Evolutionary conservation across 495 filamentous ascomycete species (phyloP), one percentile per base, ranked within the genome.

Genomic region (Pseudomonodictys pantanalensis): DNA sequence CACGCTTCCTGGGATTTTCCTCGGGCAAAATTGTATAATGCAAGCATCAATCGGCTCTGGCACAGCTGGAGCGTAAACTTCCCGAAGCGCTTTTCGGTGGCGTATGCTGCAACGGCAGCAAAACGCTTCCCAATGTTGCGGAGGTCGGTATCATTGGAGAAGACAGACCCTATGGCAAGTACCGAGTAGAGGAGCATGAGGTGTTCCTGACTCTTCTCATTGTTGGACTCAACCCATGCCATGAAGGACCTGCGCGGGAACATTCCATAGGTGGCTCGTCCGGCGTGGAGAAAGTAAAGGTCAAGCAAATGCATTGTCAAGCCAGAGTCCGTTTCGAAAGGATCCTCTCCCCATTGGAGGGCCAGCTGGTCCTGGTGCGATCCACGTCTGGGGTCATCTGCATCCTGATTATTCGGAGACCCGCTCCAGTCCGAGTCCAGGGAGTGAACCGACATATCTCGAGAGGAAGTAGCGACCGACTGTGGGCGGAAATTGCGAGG

Each of bases 151-250:
- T 79, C 76, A 12, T 76, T 69, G 0, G 84, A 83, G 60, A 87
- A 85, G 1, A 81, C 67, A 12, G 82, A 77, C 7, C 79, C 82
- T 59, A 83, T 58, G 1, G 82, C 76, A 64, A 89, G 79, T 65
- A 85, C 79, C 11, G 79, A 80, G 73, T 87, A 89, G 44, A 86
- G 77, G 45, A 86, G 76, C 83, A 89, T 90, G 64, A 79, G 79
- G 71, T 89, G 86, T 69, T 83, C 82, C 60, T 76, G 74, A 41
- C 77, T 80, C 68, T 86, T 87, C 18, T 73, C 70, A 12, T 62
- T 76, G 56, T 77, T 73, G 57, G 75, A 77, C 39, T 71, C 76
- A 30, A 82, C 57, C 82, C 82, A 86, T n/a, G 72, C 43, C 22
- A 76, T 46, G 52, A 85, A 83, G 10, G 68, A 74, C 58, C 71